Conservation (phyloP, 2,329 filamentous ascomycete species). For the Hortaea werneckii region DNA sequence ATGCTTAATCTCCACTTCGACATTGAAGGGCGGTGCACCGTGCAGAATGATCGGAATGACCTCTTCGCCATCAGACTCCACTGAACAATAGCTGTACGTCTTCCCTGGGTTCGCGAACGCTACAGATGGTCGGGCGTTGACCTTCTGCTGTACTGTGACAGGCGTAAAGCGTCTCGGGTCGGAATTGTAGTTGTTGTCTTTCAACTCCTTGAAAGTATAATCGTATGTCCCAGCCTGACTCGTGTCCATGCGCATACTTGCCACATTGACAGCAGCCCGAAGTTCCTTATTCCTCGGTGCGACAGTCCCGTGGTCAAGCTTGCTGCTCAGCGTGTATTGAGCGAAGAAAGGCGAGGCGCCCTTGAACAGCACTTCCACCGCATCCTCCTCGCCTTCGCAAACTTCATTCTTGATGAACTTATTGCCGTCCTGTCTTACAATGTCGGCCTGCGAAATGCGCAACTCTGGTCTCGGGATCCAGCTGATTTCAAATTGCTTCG, state of each 20-base stretch:
- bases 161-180: slow-evolving; percentile 55
- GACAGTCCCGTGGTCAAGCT: slow-evolving; percentile 54
- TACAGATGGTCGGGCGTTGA: slow-evolving; percentile 74
- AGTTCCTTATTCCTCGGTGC: slow-evolving; percentile 58
- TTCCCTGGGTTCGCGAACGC: slow-evolving; percentile 77
- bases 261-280: slow-evolving; percentile 64
- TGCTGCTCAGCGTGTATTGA: slow-evolving; percentile 69
- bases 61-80: slow-evolving; percentile 68
- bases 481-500: slow-evolving; percentile 66
- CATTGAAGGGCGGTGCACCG: slow-evolving; percentile 74
- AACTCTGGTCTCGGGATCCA: slow-evolving; percentile 78
- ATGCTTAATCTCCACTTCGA: slow-evolving; percentile 91
- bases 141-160: slow-evolving; percentile 66
- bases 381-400: slow-evolving; percentile 90
- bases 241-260: slow-evolving; percentile 79
- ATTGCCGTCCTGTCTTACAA: slow-evolving; percentile 43
- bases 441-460: slow-evolving; percentile 49
- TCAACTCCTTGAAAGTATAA: slow-evolving; percentile 74
- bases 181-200: slow-evolving; percentile 76
- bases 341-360: slow-evolving; percentile 74
- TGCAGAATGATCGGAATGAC: slow-evolving; percentile 77
- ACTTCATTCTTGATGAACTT: slow-evolving; percentile 67
- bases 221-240: slow-evolving; percentile 70
- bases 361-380: slow-evolving; percentile 68
- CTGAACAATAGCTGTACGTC: slow-evolving; percentile 89